Conservation (phyloP, 2,329 filamentous ascomycete genomes). For the Nemania sp. region DNA sequence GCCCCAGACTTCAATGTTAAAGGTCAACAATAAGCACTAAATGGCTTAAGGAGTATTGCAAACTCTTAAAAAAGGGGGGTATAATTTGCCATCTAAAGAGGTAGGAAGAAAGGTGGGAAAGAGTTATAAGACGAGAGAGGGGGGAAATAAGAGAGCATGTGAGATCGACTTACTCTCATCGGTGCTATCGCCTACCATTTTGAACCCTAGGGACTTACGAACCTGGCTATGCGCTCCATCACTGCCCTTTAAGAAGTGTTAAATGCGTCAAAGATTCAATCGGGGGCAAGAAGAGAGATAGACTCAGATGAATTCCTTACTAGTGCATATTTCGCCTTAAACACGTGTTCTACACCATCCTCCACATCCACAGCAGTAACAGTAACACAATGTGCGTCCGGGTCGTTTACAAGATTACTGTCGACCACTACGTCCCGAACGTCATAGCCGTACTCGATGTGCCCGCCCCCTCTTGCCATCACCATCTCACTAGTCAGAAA, state of each 20-base stretch:
- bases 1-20: constrained; percentile 33
- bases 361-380: constrained; percentile 58
- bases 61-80: not conserved
- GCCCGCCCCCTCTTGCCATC: constrained; percentile 52
- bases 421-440: constrained; percentile 66
- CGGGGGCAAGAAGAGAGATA: not conserved
- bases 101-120: too few species aligned
- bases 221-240: constrained; percentile 66
- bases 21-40: not conserved
- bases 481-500: constrained; percentile 66
- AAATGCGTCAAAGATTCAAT: not conserved
- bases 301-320: constrained; percentile 52
- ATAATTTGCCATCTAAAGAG: not conserved
- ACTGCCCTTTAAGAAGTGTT: constrained; percentile 50
- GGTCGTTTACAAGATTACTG: constrained; percentile 48
- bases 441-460: constrained; percentile 67
- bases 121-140: too few species aligned
- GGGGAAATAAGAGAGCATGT: not conserved
- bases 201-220: constrained; percentile 62
- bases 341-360: constrained; percentile 55
- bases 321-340: constrained; percentile 64
- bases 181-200: constrained; percentile 63
- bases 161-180: constrained; percentile 39
- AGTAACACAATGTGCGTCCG: constrained; percentile 57
- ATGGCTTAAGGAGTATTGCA: too few species aligned